Percentiles rank a stretch among this genome's conserved stretches.
Conservation (phyloP, 441 rosid genomes). For the Bruguiera hainesii region DNA sequence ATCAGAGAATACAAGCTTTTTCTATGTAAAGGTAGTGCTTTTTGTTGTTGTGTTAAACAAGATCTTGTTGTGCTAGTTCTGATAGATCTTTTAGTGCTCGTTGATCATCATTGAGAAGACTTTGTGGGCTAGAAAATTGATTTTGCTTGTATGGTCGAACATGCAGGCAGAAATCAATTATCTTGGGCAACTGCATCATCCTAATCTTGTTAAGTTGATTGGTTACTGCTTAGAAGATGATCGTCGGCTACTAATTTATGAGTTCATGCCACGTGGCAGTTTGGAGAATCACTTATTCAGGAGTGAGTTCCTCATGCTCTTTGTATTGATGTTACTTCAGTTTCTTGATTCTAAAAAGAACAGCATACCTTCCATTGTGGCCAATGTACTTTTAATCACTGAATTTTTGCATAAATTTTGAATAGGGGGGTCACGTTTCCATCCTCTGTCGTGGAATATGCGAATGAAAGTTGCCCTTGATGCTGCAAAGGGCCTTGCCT, state of each 20-base stretch:
- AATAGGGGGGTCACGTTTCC: slow-evolving; percentile 69
- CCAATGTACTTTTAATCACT: background rate
- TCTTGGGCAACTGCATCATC: slow-evolving; percentile 70
- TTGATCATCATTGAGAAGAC: background rate
- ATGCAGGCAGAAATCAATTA: slow-evolving; percentile 73
- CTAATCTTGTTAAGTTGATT: slow-evolving; percentile 67
- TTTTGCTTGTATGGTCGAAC: background rate
- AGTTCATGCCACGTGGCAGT: slow-evolving; percentile 85
- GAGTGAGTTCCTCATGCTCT: slow-evolving; percentile 38
- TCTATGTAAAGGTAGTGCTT: background rate
- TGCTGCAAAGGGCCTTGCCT: slow-evolving; percentile 84
- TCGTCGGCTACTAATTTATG: slow-evolving; percentile 70
- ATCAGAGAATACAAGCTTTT: background rate
- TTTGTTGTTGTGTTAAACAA: background rate
- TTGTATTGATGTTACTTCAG: background rate
- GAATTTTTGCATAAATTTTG: background rate
- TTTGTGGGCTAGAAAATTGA: background rate
- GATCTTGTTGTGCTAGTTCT: no score
- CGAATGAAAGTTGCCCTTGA: slow-evolving; percentile 71
- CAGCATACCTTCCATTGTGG: background rate
- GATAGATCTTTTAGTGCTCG: background rate
- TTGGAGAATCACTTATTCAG: slow-evolving; percentile 82
- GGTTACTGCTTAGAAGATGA: slow-evolving; percentile 86
- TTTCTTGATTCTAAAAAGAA: background rate
- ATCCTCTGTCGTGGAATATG: slow-evolving; percentile 69